phyloP scores from a whole-genome alignment of 305 asterid species.

The Solanum aculeatissimum region DNA sequence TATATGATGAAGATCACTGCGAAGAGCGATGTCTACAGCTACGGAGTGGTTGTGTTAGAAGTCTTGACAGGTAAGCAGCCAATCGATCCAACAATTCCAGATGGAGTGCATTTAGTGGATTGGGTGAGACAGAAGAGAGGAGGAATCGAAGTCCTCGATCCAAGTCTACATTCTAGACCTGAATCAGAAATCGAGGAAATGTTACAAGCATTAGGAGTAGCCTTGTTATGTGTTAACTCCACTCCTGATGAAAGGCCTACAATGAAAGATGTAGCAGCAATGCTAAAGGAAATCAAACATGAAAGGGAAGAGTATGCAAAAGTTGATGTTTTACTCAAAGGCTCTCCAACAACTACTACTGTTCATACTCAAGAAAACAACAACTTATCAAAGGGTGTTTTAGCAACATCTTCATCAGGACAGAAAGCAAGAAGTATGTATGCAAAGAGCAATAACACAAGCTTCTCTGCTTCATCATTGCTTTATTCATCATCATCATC shows the following conservation, averaged over 20 bases:
- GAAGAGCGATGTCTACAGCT: slow-evolving; percentile 37
- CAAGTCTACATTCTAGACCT: slow-evolving; percentile 12
- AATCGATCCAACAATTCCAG: slow-evolving; percentile 43
- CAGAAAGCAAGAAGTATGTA: slow-evolving; percentile 6
- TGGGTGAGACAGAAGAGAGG: slow-evolving; percentile 27
- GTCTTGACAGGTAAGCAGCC: slow-evolving; percentile 40
- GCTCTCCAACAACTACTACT: slow-evolving; percentile 10
- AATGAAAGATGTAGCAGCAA: slow-evolving; percentile 48
- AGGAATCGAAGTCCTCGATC: slow-evolving; percentile 22
- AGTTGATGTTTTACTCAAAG: slow-evolving; percentile 22
- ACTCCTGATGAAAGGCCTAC: slow-evolving; percentile 34
- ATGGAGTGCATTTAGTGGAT: slow-evolving; percentile 30
- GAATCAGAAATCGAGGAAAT: slow-evolving; percentile 33
- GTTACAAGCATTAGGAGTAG: slow-evolving; percentile 34
- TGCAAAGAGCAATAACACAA: slow-evolving; percentile 18
- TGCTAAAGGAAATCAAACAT: slow-evolving; percentile 38
- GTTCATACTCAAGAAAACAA: not conserved
- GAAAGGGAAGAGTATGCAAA: slow-evolving; percentile 36
- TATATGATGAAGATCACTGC: slow-evolving; percentile 36
- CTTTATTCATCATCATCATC: slow-evolving; percentile 29
- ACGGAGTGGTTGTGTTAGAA: slow-evolving; percentile 34
- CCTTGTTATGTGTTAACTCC: slow-evolving; percentile 25
- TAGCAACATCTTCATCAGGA: slow-evolving; percentile 24
- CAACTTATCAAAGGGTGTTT: not conserved
- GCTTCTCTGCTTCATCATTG: slow-evolving; percentile 34